Percentiles rank a stretch among this genome's conserved stretches.
Conservation (phyloP, 257 asterid genomes). For the Solanum tarijense region DNA sequence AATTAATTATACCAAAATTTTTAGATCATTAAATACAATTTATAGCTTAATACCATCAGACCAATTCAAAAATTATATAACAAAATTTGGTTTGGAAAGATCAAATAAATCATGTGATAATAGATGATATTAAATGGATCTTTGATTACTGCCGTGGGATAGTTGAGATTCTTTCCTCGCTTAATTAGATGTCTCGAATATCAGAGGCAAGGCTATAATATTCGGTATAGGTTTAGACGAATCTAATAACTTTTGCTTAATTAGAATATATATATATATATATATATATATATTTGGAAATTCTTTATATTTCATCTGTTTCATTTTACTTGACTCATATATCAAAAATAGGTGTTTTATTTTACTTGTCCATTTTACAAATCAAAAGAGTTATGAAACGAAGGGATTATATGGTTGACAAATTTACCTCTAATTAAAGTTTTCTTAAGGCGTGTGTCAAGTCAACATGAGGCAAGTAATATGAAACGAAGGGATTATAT, state of each 20-base stretch:
- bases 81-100: background rate
- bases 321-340: background rate
- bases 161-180: background rate
- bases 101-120: background rate
- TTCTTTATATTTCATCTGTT: no score
- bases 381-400: background rate
- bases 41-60: background rate
- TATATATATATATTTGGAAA: no score
- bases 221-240: background rate
- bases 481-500: no score
- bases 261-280: no score
- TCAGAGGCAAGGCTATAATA: background rate
- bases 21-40: no score
- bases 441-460: no score
- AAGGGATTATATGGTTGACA: no score
- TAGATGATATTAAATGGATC: background rate
- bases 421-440: no score
- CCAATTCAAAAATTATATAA: background rate
- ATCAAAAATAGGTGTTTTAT: no score
- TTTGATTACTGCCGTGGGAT: background rate
- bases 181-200: background rate
- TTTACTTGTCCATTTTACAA: no score
- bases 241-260: background rate
- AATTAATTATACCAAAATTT: no score
- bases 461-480: no score